phyloP scores from a whole-genome alignment of 1,139 yeast genomes.

The Lodderomyces orthopsilosis region DNA sequence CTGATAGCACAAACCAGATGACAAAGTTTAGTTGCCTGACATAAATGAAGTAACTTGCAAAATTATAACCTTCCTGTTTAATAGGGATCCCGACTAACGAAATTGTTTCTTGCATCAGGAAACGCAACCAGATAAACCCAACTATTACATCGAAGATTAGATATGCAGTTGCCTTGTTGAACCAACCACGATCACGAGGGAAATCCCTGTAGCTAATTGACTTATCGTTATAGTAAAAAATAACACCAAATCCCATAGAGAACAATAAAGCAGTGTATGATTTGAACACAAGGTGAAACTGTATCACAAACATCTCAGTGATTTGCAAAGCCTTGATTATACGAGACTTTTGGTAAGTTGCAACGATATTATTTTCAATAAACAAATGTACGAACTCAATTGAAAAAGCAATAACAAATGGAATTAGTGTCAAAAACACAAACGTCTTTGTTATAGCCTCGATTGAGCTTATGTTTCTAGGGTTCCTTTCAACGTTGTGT shows the following conservation, averaged over 20 bases:
- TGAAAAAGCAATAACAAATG: slow-evolving; percentile 17
- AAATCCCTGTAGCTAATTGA: slow-evolving; percentile 26
- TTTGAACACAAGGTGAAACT: slow-evolving; percentile 8
- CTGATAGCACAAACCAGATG: too few relatives aligned
- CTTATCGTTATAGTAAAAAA: slow-evolving; percentile 27
- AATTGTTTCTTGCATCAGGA: too few relatives aligned
- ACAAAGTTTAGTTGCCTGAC: too few relatives aligned
- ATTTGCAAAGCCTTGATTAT: slow-evolving; percentile 2
- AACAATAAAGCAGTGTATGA: slow-evolving; percentile 24
- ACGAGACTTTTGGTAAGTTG: neutral
- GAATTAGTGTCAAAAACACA: slow-evolving; percentile 29
- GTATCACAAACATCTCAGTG: slow-evolving; percentile 5
- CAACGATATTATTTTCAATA: slow-evolving; percentile 18
- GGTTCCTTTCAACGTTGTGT: slow-evolving; percentile 29
- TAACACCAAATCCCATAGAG: slow-evolving; percentile 41
- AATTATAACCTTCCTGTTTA: too few relatives aligned
- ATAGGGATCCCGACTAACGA: too few relatives aligned
- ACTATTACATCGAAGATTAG: too few relatives aligned
- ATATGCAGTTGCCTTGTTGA: slow-evolving; percentile 16
- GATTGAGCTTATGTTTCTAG: slow-evolving; percentile 29
- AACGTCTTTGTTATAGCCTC: slow-evolving; percentile 33
- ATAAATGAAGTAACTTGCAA: too few relatives aligned
- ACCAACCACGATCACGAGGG: slow-evolving; percentile 19
- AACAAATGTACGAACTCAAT: slow-evolving; percentile 15
- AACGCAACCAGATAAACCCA: too few relatives aligned